Conservation (phyloP, 305 asterid genomes). For the Solanum hybrid region DNA sequence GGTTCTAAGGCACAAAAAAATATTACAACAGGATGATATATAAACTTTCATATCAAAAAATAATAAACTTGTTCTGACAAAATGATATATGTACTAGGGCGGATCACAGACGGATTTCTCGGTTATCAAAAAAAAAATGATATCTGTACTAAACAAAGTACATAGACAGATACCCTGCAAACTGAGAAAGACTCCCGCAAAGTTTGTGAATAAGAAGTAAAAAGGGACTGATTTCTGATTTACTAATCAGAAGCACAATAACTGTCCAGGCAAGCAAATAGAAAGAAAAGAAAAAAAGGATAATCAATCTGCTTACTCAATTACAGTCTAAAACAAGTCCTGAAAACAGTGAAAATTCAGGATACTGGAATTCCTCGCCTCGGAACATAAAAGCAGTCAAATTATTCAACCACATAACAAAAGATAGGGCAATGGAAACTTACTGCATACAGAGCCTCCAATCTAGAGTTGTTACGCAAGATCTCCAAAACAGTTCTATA, state of each 20-base stretch:
- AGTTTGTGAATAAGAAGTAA: background rate
- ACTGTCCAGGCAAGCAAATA: background rate
- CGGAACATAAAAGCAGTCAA: background rate
- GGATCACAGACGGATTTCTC: too few relatives aligned
- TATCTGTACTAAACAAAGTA: background rate
- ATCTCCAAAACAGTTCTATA: slow-evolving; percentile 89
- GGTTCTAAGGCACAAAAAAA: background rate
- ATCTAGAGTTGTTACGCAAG: slow-evolving; percentile 80
- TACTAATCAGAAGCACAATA: background rate
- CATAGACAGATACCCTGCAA: background rate
- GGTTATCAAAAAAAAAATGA: background rate
- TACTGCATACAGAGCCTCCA: slow-evolving; percentile 89
- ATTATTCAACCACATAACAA: background rate
- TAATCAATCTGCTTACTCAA: background rate
- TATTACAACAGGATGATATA: background rate
- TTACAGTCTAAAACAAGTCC: background rate
- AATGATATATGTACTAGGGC: background rate
- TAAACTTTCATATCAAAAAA: background rate
- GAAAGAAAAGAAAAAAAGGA: background rate
- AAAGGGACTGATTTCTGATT: background rate
- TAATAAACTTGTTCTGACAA: background rate
- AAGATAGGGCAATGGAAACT: slow-evolving; percentile 10
- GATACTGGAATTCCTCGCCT: background rate
- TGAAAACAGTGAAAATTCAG: background rate
- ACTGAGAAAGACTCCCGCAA: background rate